phyloP scores from a whole-genome alignment of 2,329 filamentous ascomycete genomes.

The Dactylellina leptospora region DNA sequence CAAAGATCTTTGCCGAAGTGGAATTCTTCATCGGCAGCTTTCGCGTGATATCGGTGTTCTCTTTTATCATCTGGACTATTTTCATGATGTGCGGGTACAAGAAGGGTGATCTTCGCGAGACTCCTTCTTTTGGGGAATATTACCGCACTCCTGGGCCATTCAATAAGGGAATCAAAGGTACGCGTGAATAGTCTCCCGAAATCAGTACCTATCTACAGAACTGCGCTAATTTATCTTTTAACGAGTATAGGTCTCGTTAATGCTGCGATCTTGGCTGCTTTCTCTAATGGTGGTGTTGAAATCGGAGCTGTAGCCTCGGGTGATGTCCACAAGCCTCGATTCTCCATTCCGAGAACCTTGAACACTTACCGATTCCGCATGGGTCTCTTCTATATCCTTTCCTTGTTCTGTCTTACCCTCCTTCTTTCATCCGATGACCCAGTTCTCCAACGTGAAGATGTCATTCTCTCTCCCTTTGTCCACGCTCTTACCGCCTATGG shows the following conservation, averaged over 20 bases:
- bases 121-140: conserved; percentile 36
- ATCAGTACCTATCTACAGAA: not conserved
- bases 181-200: not conserved
- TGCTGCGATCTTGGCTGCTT: conserved; percentile 47
- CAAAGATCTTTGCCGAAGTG: conserved; percentile 50
- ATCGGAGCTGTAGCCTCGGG: conserved; percentile 49
- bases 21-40: conserved; percentile 51
- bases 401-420: conserved; percentile 44
- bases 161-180: conserved; percentile 51
- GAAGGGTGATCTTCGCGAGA: conserved; percentile 24
- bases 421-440: conserved; percentile 40
- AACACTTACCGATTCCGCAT: conserved; percentile 53
- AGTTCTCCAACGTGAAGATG: conserved; percentile 27
- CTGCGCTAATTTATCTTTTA: conserved; percentile 1
- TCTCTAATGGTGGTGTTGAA: conserved; percentile 52
- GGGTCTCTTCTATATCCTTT: conserved; percentile 50
- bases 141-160: conserved; percentile 36
- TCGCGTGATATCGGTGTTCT: conserved; percentile 39
- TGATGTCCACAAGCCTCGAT: conserved; percentile 49
- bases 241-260: conserved; percentile 36
- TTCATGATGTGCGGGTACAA: conserved; percentile 47
- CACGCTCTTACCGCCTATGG: conserved; percentile 29
- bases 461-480: conserved; percentile 47
- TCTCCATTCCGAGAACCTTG: conserved; percentile 43
- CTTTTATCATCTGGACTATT: conserved; percentile 50